phyloP scores from a whole-genome alignment of 805 yeast species.

The Gaillardinia entomophila region DNA sequence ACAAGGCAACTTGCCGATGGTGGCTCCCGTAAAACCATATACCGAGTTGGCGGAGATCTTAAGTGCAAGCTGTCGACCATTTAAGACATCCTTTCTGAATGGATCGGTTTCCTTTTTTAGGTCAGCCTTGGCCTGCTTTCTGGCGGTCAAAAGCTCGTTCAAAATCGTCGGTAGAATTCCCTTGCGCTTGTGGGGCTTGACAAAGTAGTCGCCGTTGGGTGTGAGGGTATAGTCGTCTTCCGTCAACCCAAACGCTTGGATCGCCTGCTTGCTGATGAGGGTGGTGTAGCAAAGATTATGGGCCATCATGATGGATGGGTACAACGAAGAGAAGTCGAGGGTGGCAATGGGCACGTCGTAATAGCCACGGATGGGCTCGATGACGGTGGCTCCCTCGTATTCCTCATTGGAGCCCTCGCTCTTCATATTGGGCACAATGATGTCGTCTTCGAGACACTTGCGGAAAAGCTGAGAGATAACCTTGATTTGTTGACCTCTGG shows the following conservation, averaged over 20 bases:
- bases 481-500: conserved; percentile 97
- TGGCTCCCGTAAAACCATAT: conserved; percentile 98
- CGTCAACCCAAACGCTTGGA: conserved; percentile 55
- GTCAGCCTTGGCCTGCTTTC: conserved; percentile 89
- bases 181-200: conserved; percentile 58
- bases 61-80: conserved; percentile 95
- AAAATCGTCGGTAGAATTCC: conserved; percentile 92
- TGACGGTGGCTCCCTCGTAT: conserved; percentile 98
- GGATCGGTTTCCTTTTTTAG: conserved; percentile 92
- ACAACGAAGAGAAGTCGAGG: conserved; percentile 92
- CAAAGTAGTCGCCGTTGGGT: conserved; percentile 91
- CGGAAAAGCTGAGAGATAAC: conserved; percentile 93
- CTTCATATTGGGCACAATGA: conserved; percentile 86
- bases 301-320: conserved; percentile 99
- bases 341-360: conserved; percentile 98
- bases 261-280: conserved; percentile 60
- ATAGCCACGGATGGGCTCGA: conserved; percentile 93
- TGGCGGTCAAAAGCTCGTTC: conserved; percentile 81
- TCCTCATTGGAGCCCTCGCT: conserved; percentile 81
- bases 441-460: conserved; percentile 80
- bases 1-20: conserved; percentile 95
- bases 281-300: conserved; percentile 96
- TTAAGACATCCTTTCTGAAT: conserved; percentile 84
- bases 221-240: conserved; percentile 78
- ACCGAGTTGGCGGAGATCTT: conserved; percentile 98